Percentiles rank a stretch among this genome's conserved stretches.
Evolutionary conservation across 306 rosid species (phyloP).

Genomic region (Bauhinia variegata): DNA sequence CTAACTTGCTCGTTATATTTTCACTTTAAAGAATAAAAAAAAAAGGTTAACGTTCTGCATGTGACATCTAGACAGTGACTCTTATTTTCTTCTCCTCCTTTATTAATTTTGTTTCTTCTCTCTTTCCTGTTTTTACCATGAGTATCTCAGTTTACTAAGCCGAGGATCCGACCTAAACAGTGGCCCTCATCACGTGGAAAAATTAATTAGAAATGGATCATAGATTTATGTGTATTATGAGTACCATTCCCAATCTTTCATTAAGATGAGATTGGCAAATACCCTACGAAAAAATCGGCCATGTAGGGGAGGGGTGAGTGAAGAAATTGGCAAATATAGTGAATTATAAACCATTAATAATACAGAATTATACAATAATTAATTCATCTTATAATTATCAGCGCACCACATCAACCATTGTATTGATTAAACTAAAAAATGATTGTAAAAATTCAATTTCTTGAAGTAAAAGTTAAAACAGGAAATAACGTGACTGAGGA

Average conservation of each 20-base stretch:
- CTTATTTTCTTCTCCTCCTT: not conserved
- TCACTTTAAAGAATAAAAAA: constrained; percentile 12
- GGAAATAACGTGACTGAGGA: constrained; percentile 5
- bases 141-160: not conserved
- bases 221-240: constrained; percentile 38
- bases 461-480: constrained; percentile 7
- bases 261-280: constrained; percentile 33
- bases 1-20: constrained; percentile 41
- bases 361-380: too few species aligned
- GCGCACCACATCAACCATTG: too few species aligned
- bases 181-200: constrained; percentile 1
- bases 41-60: constrained; percentile 24
- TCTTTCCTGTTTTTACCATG: constrained; percentile 5
- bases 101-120: not conserved
- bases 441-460: too few species aligned
- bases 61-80: constrained; percentile 5
- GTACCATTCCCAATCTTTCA: constrained; percentile 33
- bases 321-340: constrained; percentile 31
- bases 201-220: constrained; percentile 35
- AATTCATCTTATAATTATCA: too few species aligned
- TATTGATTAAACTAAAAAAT: too few species aligned
- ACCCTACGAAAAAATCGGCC: constrained; percentile 26
- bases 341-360: too few species aligned
- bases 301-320: constrained; percentile 8
- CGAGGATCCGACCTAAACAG: constrained; percentile 9